A percentile compares a stretch with the other conserved stretches of the same genome.
phyloP scores from a whole-genome alignment of 2,329 filamentous ascomycete genomes.

The Fonsecaea pugnacius region DNA sequence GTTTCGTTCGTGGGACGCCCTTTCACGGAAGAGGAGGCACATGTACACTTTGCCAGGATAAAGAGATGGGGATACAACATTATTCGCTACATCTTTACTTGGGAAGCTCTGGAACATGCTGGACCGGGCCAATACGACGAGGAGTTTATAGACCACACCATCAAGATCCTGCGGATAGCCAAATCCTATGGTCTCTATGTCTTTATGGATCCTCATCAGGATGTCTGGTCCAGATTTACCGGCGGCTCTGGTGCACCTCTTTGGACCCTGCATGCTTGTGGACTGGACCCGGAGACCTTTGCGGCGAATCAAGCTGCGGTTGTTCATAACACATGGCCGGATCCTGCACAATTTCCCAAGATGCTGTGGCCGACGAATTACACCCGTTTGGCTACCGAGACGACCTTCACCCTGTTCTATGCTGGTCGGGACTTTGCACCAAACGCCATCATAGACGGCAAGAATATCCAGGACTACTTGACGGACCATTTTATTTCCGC shows the following conservation, averaged over 20 bases:
- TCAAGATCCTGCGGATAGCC: conserved; percentile 78
- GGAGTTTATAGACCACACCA: conserved; percentile 88
- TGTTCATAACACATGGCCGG: conserved; percentile 90
- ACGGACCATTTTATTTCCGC: conserved; percentile 84
- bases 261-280: conserved; percentile 96
- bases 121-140: conserved; percentile 94
- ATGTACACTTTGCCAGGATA: conserved; percentile 81
- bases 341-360: conserved; percentile 86
- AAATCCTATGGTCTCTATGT: conserved; percentile 93
- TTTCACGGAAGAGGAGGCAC: conserved; percentile 80
- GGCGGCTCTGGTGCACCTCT: conserved; percentile 94
- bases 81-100: conserved; percentile 95
- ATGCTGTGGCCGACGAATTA: conserved; percentile 99
- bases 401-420: conserved; percentile 94
- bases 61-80: conserved; percentile 94
- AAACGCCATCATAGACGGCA: conserved; percentile 89
- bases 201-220: conserved; percentile 99
- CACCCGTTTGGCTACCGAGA: conserved; percentile 79
- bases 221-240: conserved; percentile 96
- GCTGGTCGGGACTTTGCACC: conserved; percentile 89
- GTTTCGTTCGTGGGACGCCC: conserved; percentile 87
- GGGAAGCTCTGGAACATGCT: conserved; percentile 95
- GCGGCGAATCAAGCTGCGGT: conserved; percentile 85
- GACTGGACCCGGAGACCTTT: conserved; percentile 84
- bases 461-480: conserved; percentile 95